Evolutionary conservation across 345 rosid species (phyloP), one percentile per base, ranked within the genome.

Genomic region (Euclidium syriacum): DNA sequence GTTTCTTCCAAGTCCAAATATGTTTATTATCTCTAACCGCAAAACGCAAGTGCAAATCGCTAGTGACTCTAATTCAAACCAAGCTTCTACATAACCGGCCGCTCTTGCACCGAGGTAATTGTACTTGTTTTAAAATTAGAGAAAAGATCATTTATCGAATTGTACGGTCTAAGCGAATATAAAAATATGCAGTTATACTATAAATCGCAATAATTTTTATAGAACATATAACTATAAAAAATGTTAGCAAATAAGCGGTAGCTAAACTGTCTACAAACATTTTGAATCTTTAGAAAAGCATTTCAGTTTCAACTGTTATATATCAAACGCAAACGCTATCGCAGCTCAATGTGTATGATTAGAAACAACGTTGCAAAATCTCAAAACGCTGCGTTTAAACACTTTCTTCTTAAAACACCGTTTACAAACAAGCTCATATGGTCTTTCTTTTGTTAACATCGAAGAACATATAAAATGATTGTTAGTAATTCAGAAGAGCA

Each of bases 381-480:
- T n/a, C 47, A 58, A 68, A 52, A 59, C 67, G 32, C 61, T 34
- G 73, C 67, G 67, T 59, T 68, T 59, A 5, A 20, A 6, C 23
- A 5, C 6, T 30, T 52, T 3, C 50, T 32, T 51, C 15, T 2
- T 8, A 3, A 18, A 49, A 16, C 48, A 48, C 36, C 26, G 26
- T 38, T 27, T 38, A 39, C 39, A 27, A 26, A 50, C 25, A 62
- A 16, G 36, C 47, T 16, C 34, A 47, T 23, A 16, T 29, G 50
- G 18, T 34, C 46, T 7, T 11, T 34, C 46, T 7, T 11, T 48
- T 12, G 27, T 11, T 25, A 17, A 3, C 0, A 7, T 35, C 7
- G 1, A 50, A 29, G 15, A n/a, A 52, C 43, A 30, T 52, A 11
- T 29, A 41, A 20, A 63, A 22, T 54, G 47, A 54, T 54, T 12